Conservation (phyloP, 345 rosid species). For the Isatis tinctoria region DNA sequence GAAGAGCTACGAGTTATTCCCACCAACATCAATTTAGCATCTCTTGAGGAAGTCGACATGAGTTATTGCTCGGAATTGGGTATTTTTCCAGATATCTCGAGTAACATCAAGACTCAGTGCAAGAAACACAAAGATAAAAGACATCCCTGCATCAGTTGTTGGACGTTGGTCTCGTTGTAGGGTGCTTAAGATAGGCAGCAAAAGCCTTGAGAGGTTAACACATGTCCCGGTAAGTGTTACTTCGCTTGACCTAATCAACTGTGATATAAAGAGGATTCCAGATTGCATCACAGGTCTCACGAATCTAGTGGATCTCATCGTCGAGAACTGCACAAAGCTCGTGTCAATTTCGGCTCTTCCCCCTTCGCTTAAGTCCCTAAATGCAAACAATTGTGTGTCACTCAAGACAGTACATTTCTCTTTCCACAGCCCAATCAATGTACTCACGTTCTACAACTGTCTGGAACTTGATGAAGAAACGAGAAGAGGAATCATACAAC, state of each 20-base stretch:
- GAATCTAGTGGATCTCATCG: not conserved
- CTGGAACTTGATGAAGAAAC: not conserved
- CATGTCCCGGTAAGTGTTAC: not conserved
- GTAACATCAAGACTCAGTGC: not conserved
- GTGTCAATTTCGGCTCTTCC: not conserved
- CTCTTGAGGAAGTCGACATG: not conserved
- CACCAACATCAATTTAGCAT: not conserved
- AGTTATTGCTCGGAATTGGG: not conserved
- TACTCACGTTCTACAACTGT: not conserved
- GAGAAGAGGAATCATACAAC: not conserved
- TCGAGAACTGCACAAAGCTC: not conserved
- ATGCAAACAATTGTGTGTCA: not conserved
- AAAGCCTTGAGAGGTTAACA: slow-evolving; percentile 2
- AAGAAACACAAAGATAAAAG: not conserved
- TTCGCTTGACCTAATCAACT: not conserved
- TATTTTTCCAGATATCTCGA: slow-evolving; percentile 14
- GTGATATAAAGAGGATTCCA: not conserved
- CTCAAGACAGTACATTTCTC: not conserved
- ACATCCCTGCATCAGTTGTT: not conserved
- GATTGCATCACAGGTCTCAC: not conserved
- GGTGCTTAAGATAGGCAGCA: not conserved
- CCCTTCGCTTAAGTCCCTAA: not conserved
- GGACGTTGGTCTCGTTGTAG: not conserved
- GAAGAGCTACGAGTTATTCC: not conserved
- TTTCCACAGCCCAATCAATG: not conserved